Conservation (phyloP, 169 alveolate species). For the Cyclospora cayetanensis region DNA sequence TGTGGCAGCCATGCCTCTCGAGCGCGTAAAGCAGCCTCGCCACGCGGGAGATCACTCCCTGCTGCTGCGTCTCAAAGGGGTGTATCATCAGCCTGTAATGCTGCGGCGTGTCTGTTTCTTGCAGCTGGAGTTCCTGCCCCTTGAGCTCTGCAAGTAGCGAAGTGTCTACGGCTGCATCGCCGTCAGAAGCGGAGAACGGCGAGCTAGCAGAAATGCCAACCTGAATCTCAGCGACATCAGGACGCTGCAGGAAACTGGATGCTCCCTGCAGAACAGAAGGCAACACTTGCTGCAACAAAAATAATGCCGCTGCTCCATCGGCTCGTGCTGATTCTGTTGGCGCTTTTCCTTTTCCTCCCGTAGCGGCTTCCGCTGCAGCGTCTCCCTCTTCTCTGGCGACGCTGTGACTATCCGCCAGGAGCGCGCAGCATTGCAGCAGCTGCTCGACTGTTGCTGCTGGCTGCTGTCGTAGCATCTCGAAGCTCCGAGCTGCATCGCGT, state of each 20-base stretch:
- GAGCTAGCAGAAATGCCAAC: neutral
- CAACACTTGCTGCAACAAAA: constrained; percentile 55
- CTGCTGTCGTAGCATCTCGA: neutral
- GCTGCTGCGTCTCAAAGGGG: neutral
- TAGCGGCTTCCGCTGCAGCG: neutral
- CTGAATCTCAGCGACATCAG: constrained; percentile 36
- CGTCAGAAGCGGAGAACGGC: neutral
- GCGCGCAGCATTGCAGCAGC: constrained; percentile 52
- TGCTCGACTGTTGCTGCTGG: constrained; percentile 28
- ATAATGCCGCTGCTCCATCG: neutral
- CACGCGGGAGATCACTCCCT: neutral
- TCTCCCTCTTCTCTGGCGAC: neutral
- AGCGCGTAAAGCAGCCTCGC: constrained; percentile 19
- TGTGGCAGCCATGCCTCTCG: neutral
- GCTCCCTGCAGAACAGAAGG: constrained; percentile 44
- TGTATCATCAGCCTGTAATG: neutral
- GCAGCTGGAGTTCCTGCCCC: neutral
- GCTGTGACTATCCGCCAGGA: neutral
- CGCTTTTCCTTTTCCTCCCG: neutral
- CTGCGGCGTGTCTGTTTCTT: neutral
- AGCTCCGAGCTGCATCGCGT: neutral
- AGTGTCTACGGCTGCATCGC: neutral
- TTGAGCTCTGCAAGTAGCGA: neutral
- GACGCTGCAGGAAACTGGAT: constrained; percentile 8
- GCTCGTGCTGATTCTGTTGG: neutral